Evolutionary conservation across 257 asterid genomes (phyloP).

Genomic region (Solanum boliviense): DNA sequence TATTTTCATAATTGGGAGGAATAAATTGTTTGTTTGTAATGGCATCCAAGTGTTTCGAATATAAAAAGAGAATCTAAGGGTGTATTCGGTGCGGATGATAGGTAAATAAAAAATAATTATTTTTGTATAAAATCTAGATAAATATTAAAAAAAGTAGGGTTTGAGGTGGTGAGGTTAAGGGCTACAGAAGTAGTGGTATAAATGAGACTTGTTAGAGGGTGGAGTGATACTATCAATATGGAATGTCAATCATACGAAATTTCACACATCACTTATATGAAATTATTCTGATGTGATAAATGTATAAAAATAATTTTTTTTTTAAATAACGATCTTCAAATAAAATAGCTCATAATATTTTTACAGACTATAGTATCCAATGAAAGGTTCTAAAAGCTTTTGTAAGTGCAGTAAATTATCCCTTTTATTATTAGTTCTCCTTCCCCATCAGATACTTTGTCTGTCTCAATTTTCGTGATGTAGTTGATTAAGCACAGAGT

Average conservation of each 20-base stretch:
- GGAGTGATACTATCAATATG: not conserved
- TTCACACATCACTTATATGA: not conserved
- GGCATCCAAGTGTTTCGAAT: not conserved
- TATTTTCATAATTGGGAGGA: not conserved
- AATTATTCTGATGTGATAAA: not conserved
- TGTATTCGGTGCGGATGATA: not conserved
- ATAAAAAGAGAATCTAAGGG: not conserved
- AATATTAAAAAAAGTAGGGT: not conserved
- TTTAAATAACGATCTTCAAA: not conserved
- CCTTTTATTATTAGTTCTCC: no score
- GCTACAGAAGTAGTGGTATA: not conserved
- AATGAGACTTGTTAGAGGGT: not conserved
- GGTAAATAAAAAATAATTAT: not conserved
- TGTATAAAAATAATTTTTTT: rapidly evolving
- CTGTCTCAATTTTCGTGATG: no score
- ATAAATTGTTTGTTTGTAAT: not conserved
- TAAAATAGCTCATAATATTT: not conserved
- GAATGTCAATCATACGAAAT: not conserved
- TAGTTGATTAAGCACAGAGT: not conserved
- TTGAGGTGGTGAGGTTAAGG: not conserved
- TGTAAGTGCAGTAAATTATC: no score
- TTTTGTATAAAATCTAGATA: not conserved
- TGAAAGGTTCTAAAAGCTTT: no score
- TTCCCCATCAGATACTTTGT: no score
- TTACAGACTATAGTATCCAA: not conserved